Evolutionary conservation across 2,329 filamentous ascomycete species (phyloP).

Genomic region (Metarhizium guizhouense): DNA sequence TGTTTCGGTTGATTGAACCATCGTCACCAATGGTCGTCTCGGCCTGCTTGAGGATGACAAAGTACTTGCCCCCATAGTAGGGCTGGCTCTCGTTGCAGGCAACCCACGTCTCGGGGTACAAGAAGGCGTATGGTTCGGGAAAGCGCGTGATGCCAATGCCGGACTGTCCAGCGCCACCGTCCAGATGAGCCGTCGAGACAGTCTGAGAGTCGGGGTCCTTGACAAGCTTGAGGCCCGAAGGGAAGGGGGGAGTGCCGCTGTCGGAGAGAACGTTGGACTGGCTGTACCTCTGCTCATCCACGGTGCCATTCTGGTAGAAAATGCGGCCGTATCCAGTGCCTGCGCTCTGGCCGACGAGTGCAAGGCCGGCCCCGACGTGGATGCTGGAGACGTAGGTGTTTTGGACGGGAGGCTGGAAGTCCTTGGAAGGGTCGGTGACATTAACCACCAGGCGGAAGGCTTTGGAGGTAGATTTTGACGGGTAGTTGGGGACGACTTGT

Average conservation of each 20-base stretch:
- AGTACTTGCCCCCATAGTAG: slow-evolving; percentile 28
- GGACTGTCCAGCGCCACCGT: slow-evolving; percentile 23
- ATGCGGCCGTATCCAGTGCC: slow-evolving; percentile 16
- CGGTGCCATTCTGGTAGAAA: slow-evolving; percentile 41
- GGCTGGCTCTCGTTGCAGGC: slow-evolving; percentile 30
- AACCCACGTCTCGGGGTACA: slow-evolving; percentile 25
- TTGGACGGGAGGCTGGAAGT: slow-evolving; percentile 29
- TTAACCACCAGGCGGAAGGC: slow-evolving; percentile 33
- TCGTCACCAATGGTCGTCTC: slow-evolving; percentile 13
- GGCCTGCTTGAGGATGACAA: slow-evolving; percentile 26
- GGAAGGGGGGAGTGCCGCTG: slow-evolving; percentile 25
- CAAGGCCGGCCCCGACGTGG: slow-evolving; percentile 31
- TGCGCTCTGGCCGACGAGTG: slow-evolving; percentile 27
- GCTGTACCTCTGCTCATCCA: slow-evolving; percentile 17
- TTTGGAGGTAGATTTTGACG: slow-evolving; percentile 9
- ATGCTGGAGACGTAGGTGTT: slow-evolving; percentile 27
- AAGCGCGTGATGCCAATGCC: slow-evolving; percentile 22
- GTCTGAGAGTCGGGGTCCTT: slow-evolving; percentile 19
- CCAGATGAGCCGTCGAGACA: slow-evolving; percentile 15
- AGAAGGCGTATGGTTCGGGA: slow-evolving; percentile 20
- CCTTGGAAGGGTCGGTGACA: slow-evolving; percentile 25
- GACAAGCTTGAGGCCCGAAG: slow-evolving; percentile 23
- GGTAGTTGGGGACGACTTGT: slow-evolving; percentile 7
- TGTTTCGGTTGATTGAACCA: slow-evolving; percentile 10
- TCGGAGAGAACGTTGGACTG: slow-evolving; percentile 27